Percentiles rank a stretch among this genome's conserved stretches.
Conservation (phyloP, 768 basidiomycete genomes). For the Tricholoma flavovirens region DNA sequence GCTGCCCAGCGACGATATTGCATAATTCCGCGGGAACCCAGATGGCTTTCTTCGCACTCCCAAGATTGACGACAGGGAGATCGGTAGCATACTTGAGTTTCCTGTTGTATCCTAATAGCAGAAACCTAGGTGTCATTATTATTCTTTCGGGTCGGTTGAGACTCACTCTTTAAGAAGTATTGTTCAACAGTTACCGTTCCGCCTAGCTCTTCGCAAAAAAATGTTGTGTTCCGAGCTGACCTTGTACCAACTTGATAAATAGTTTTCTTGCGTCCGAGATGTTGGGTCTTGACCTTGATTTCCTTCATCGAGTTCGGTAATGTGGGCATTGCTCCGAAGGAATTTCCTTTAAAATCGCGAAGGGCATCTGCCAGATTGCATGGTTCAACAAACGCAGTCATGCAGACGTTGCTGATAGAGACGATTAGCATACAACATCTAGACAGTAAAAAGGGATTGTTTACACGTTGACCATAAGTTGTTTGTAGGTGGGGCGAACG, state of each 20-base stretch:
- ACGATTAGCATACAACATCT: not conserved
- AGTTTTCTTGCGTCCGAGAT: conserved; percentile 54
- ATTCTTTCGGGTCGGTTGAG: not conserved
- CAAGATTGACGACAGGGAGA: conserved; percentile 50
- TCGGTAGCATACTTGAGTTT: conserved; percentile 39
- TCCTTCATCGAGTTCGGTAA: conserved; percentile 30
- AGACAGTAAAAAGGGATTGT: conserved; percentile 8
- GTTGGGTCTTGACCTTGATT: conserved; percentile 52
- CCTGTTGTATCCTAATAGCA: conserved; percentile 53
- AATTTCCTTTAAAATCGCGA: conserved; percentile 34
- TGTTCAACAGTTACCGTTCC: conserved; percentile 52
- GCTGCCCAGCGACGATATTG: conserved; percentile 51
- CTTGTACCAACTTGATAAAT: conserved; percentile 31
- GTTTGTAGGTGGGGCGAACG: conserved; percentile 32
- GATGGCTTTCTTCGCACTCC: conserved; percentile 22
- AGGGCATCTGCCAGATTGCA: conserved; percentile 62
- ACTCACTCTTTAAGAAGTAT: conserved; percentile 59
- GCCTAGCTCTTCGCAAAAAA: conserved; percentile 47
- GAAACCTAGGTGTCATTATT: not conserved
- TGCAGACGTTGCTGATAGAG: conserved; percentile 42
- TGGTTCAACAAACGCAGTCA: conserved; percentile 49
- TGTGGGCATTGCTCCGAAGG: conserved; percentile 34
- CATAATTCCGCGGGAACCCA: conserved; percentile 70
- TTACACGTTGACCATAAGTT: conserved; percentile 47
- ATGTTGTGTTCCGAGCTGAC: conserved; percentile 36